Base-by-base conservation (phyloP, 2,329 filamentous ascomycete species). In the Colletotrichum spaethianum region DNA sequence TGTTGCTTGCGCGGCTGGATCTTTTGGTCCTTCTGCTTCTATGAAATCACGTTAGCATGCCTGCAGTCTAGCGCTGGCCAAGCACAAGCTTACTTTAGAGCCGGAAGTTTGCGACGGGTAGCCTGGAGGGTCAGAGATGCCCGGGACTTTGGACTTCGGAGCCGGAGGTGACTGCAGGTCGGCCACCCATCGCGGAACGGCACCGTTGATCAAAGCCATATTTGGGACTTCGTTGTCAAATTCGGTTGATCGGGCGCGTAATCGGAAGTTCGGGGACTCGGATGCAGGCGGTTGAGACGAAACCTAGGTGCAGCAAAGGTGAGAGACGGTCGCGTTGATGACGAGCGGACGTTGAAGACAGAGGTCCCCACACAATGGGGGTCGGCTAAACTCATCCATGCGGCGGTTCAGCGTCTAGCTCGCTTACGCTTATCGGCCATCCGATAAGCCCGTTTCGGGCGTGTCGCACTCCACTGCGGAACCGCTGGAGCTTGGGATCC, bases 111-210 rank as follows among this genome's bases (percentile, higher is more conserved):
- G 90, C 80, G 82, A 83, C 38, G 91, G 91, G 86, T 92, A 98
- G 79, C 96, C 96, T 65, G 94, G 94, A 61, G 96, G 96, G 81
- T 99, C 95, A 70, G 93, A 88, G 76, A 98, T 91, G 80, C 88
- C 89, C 76, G 85, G 80, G 62, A 89, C 87, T 83, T 94, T 94
- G 63, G 91, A 82, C 80, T 90, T 93, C 62, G 90, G 80, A 31
- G 89, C 81, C 31, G 94, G 91, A 40, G 94, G 89, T 55, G 90
- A 90, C 79, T 92, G 92, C 76, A 98, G 89, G 78, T 97, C 92
- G 75, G 92, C 83, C 42, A 96, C 94, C 96, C 96, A 99, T 87
- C 89, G 86, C 42, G 95, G 95, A 85, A 87, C 50, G 31, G 80
- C 64, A 76, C 70, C 79, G 79, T 79, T 72, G 14, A 70, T 56